These are phyloP conservation scores for Xylaria sp. DNA, from an alignment of 2,329 filamentous ascomycete genomes.

Conservation along the genomic window DNA sequence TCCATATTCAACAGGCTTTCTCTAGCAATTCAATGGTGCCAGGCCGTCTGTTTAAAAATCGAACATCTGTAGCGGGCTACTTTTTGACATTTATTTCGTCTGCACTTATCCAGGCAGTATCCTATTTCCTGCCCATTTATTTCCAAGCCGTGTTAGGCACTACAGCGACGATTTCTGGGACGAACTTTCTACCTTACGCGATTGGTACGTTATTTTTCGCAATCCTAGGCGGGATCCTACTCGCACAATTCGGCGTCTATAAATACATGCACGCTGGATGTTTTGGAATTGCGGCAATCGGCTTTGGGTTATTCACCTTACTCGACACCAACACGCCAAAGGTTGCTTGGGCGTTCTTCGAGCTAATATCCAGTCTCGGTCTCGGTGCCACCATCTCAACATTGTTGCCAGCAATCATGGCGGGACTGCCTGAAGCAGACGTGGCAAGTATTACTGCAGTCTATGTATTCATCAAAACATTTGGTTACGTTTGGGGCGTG, in stretches of 20 bases:
- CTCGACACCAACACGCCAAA: not conserved
- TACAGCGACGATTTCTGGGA: not conserved
- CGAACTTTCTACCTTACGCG: not conserved
- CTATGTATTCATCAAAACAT: conserved; percentile 45
- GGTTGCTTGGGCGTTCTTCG: not conserved
- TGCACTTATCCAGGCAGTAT: not conserved
- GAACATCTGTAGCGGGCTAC: not conserved
- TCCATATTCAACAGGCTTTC: not conserved
- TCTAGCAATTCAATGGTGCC: not conserved
- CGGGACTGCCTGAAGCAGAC: not conserved
- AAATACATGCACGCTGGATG: not conserved
- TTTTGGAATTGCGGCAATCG: not conserved
- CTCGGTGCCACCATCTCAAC: not conserved
- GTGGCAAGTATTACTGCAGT: not conserved
- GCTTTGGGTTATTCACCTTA: not conserved
- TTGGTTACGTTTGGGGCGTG: conserved; percentile 49
- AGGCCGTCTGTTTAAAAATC: not conserved
- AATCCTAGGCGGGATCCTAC: not conserved
- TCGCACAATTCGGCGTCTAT: not conserved
- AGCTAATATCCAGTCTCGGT: not conserved
- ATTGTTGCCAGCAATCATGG: not conserved
- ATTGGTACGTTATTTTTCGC: not conserved
- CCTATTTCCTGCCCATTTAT: not conserved
- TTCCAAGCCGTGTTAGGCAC: not conserved
- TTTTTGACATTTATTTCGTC: not conserved